Evolutionary conservation across 139 green algal species (phyloP).

Genomic region (Eudorina sp.): DNA sequence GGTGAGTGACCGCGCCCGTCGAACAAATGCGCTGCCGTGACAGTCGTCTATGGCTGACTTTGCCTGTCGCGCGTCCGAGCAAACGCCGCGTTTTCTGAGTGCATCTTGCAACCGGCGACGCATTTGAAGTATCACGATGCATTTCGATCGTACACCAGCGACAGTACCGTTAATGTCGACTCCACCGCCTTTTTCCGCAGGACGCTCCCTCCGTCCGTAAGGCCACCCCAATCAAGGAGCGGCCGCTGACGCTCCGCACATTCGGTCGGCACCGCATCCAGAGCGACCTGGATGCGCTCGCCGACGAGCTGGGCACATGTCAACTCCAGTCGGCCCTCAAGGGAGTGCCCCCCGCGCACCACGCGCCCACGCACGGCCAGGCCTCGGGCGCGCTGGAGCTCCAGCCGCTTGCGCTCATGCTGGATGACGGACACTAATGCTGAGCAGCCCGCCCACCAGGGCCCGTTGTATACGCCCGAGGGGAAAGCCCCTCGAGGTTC

Average conservation of each 20-base stretch:
- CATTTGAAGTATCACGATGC: no score
- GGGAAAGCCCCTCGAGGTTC: no score
- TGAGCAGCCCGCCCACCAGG: neutral
- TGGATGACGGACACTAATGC: neutral
- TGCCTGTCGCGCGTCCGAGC: no score
- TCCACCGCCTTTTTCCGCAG: no score
- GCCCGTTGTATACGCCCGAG: no score
- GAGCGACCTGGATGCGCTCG: conserved; percentile 14
- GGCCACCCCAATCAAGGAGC: conserved; percentile 41
- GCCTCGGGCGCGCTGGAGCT: neutral
- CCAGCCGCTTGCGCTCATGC: neutral
- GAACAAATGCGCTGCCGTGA: no score
- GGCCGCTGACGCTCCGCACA: neutral
- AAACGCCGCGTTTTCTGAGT: no score
- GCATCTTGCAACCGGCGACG: no score
- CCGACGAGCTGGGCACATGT: conserved; percentile 33
- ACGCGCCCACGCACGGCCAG: neutral
- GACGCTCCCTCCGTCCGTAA: neutral
- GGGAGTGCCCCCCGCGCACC: neutral
- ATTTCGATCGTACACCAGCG: no score
- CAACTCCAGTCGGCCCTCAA: conserved; percentile 24
- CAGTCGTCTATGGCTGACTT: no score
- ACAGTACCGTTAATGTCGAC: no score
- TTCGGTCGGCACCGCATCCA: neutral
- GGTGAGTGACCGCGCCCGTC: neutral